These are phyloP conservation scores for Linaria vulgaris DNA, from an alignment of 257 asterid genomes.

Conservation along the genomic window DNA sequence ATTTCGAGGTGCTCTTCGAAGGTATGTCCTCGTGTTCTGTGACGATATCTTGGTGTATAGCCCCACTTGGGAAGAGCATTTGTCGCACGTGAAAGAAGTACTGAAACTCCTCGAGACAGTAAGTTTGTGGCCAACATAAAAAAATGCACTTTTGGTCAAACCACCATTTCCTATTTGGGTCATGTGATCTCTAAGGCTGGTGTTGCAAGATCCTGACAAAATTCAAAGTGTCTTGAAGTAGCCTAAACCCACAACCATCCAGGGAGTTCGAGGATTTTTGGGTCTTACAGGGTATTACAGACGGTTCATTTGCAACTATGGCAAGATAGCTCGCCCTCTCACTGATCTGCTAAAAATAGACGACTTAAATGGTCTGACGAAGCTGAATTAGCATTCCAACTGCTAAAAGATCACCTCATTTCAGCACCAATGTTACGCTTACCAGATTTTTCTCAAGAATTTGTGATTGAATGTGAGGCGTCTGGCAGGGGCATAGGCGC, in stretches of 20 bases:
- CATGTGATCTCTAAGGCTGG: neutral
- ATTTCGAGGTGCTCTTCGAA: neutral
- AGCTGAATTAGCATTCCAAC: neutral
- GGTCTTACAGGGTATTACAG: neutral
- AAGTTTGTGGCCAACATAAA: neutral
- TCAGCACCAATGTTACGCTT: neutral
- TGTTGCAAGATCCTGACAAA: neutral
- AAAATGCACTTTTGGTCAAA: neutral
- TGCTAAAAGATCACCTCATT: neutral
- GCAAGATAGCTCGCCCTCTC: neutral
- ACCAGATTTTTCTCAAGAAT: neutral
- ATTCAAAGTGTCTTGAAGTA: neutral
- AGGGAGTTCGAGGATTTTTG: neutral
- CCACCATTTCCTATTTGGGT: neutral
- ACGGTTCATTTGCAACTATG: neutral
- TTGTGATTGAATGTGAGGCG: conserved; percentile 10
- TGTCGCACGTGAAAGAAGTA: neutral
- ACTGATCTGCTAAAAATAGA: neutral
- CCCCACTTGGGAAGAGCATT: neutral
- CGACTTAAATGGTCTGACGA: neutral
- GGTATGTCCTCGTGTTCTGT: neutral
- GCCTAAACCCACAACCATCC: neutral
- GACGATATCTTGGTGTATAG: neutral
- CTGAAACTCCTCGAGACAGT: neutral
- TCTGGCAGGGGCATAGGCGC: conserved; percentile 8